Percentiles rank a stretch among this genome's conserved stretches.
phyloP scores from a whole-genome alignment of 495 filamentous ascomycete genomes.

The Pseudevernia furfuracea region DNA sequence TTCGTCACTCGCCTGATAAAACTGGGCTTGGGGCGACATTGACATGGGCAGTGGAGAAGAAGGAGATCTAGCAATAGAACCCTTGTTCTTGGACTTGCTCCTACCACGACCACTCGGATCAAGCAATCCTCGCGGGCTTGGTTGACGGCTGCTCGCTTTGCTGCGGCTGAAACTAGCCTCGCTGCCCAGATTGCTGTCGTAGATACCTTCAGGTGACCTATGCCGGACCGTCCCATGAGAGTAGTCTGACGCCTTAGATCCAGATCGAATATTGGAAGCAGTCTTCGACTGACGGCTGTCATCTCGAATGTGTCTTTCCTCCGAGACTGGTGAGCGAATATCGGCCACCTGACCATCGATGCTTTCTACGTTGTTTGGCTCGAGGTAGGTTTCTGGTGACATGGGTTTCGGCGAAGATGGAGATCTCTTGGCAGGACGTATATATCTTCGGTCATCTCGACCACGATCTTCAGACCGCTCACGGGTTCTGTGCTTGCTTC shows the following conservation, averaged over 20 bases:
- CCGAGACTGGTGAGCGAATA: conserved; percentile 14
- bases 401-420: conserved; percentile 87
- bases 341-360: conserved; percentile 26
- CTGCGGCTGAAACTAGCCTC: conserved; percentile 21
- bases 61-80: conserved; percentile 60
- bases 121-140: conserved; percentile 41
- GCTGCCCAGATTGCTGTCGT: conserved; percentile 17
- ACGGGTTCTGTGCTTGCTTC: conserved; percentile 41
- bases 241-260: conserved; percentile 26
- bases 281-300: conserved; percentile 12
- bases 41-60: conserved; percentile 73
- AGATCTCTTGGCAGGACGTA: conserved; percentile 76
- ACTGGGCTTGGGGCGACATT: conserved; percentile 43
- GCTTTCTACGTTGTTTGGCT: conserved; percentile 40
- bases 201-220: conserved; percentile 22
- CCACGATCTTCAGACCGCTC: conserved; percentile 65
- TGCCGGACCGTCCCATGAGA: conserved; percentile 25
- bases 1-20: conserved; percentile 31
- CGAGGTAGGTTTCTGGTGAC: conserved; percentile 73
- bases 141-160: conserved; percentile 40
- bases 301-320: conserved; percentile 18
- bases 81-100: conserved; percentile 45
- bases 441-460: conserved; percentile 55
- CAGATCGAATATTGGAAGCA: conserved; percentile 24
- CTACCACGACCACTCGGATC: conserved; percentile 40